A percentile compares a stretch with the other conserved stretches of the same genome.
Evolutionary conservation across 495 filamentous ascomycete genomes (phyloP).

Genomic region (Podospora pseudoanserina): DNA sequence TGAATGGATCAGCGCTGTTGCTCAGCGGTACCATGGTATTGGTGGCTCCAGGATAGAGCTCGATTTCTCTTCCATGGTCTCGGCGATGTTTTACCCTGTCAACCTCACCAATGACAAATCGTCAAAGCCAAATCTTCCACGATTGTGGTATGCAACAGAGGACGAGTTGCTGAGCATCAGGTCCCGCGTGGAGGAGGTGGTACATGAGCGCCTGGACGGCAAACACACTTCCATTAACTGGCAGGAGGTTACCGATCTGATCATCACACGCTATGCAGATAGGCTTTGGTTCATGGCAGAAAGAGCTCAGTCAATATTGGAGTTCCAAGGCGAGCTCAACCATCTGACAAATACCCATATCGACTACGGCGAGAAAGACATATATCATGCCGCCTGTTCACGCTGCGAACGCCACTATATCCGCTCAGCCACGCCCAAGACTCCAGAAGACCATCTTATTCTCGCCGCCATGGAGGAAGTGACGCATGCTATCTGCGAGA

Average conservation of each 20-base stretch:
- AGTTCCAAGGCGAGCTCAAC: conserved; percentile 46
- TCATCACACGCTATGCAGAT: conserved; percentile 55
- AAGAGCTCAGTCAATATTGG: conserved; percentile 27
- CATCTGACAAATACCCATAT: conserved; percentile 49
- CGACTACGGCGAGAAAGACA: conserved; percentile 37
- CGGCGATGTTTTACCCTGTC: conserved; percentile 52
- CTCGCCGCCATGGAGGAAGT: conserved; percentile 47
- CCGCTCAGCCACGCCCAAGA: conserved; percentile 18
- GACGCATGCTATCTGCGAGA: conserved; percentile 47
- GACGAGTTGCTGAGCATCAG: conserved; percentile 42
- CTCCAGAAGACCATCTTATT: conserved; percentile 36
- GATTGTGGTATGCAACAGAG: conserved; percentile 39
- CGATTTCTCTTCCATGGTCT: conserved; percentile 61
- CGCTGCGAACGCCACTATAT: conserved; percentile 52
- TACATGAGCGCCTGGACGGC: conserved; percentile 25
- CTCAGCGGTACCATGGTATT: conserved; percentile 58
- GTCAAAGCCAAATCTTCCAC: conserved; percentile 39
- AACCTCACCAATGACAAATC: conserved; percentile 52
- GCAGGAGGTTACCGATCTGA: conserved; percentile 60
- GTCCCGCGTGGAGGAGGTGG: conserved; percentile 39
- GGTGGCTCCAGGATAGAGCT: conserved; percentile 50
- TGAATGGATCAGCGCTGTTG: conserved; percentile 42
- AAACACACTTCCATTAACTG: conserved; percentile 44
- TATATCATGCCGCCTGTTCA: conserved; percentile 38
- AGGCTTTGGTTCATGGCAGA: conserved; percentile 48